phyloP scores from a whole-genome alignment of 805 yeast genomes.

The Cyberlindnera sargentensis region DNA sequence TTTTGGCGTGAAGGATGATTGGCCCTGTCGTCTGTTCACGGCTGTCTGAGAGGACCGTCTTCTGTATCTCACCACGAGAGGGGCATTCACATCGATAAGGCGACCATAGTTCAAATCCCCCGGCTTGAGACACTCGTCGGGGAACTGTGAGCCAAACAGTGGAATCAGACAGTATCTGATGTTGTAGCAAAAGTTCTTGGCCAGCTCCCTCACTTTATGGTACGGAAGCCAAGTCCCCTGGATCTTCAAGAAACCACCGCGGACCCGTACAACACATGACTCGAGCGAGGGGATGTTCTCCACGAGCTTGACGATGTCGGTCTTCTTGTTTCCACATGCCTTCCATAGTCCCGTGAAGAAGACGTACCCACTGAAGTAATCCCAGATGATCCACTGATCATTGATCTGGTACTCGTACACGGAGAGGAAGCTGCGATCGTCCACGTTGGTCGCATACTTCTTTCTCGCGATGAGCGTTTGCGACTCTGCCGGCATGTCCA shows the following conservation, averaged over 20 bases:
- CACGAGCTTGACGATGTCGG: constrained; percentile 70
- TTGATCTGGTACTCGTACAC: constrained; percentile 68
- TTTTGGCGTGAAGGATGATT: constrained; percentile 17
- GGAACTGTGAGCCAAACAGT: constrained; percentile 65
- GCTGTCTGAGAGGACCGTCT: constrained; percentile 4
- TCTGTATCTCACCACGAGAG: constrained; percentile 4
- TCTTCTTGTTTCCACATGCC: constrained; percentile 49
- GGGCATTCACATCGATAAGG: constrained; percentile 14
- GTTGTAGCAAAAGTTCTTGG: constrained; percentile 68
- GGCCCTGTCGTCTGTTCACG: constrained; percentile 3
- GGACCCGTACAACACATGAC: constrained; percentile 47
- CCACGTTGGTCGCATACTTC: constrained; percentile 67
- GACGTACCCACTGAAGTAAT: constrained; percentile 14
- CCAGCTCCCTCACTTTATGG: constrained; percentile 57
- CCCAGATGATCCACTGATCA: constrained; percentile 58
- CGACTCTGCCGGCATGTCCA: neutral
- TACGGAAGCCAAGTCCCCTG: constrained; percentile 93
- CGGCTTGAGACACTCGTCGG: constrained; percentile 26
- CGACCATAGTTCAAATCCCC: constrained; percentile 18
- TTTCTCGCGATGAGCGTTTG: constrained; percentile 22
- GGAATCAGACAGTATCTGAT: constrained; percentile 75
- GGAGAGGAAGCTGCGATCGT: constrained; percentile 59
- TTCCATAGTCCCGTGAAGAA: constrained; percentile 18
- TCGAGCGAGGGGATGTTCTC: constrained; percentile 19
- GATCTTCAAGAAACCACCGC: constrained; percentile 88